These are phyloP conservation scores for Pleurotus ostreatus DNA, from an alignment of 768 basidiomycete species.

Conservation along the genomic window DNA sequence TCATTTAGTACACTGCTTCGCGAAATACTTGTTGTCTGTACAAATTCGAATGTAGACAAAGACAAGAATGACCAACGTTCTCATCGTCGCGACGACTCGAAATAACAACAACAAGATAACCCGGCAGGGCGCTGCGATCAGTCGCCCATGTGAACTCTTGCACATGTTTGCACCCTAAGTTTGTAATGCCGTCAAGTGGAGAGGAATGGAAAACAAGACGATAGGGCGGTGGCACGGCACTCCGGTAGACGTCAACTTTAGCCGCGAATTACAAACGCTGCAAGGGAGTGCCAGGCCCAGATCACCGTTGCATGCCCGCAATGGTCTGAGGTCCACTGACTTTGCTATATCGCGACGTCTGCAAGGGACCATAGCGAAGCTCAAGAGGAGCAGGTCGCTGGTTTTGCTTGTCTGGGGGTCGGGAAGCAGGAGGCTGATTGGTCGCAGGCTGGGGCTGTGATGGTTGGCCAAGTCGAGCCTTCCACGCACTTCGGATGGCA, in stretches of 20 bases:
- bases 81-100: neutral
- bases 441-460: conserved; percentile 19
- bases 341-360: conserved; percentile 65
- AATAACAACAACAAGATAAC: neutral
- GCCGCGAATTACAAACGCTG: conserved; percentile 1
- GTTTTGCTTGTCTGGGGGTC: conserved; percentile 13
- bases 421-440: conserved; percentile 19
- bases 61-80: neutral
- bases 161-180: too few relatives aligned
- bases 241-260: neutral
- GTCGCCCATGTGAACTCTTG: neutral
- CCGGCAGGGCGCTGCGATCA: too few relatives aligned
- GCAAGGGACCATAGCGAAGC: conserved; percentile 63
- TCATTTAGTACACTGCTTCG: conserved; percentile 26
- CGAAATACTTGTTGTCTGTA: conserved; percentile 18
- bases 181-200: neutral
- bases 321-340: conserved; percentile 61
- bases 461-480: conserved; percentile 49
- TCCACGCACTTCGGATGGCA: conserved; percentile 71
- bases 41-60: conserved; percentile 2
- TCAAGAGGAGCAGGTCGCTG: conserved; percentile 24
- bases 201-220: neutral
- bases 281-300: too few relatives aligned
- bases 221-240: neutral
- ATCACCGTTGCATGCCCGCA: conserved; percentile 46